Percentiles rank a stretch among this genome's conserved stretches.
Conservation (phyloP, 1,139 yeast species). For the Lizanozyma gosingica region DNA sequence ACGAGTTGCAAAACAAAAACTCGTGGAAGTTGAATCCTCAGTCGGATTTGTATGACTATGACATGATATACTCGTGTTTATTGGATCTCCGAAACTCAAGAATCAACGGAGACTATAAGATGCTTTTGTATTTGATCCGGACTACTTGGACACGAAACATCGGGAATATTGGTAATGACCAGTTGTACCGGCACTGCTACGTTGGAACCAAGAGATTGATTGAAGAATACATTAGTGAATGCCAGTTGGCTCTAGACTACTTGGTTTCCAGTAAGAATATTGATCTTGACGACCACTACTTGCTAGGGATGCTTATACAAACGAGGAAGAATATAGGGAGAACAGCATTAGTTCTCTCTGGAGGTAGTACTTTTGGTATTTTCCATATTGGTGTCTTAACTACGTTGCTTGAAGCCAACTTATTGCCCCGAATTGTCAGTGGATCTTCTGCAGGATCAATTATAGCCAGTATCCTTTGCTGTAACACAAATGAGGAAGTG, state of each 20-base stretch:
- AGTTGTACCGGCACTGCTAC: conserved; percentile 66
- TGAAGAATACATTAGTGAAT: conserved; percentile 76
- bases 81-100: conserved; percentile 58
- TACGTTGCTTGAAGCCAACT: conserved; percentile 61
- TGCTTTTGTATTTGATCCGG: conserved; percentile 62
- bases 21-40: conserved; percentile 61
- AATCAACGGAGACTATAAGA: conserved; percentile 43
- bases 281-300: conserved; percentile 55
- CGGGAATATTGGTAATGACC: conserved; percentile 81
- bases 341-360: conserved; percentile 85
- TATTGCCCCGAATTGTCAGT: conserved; percentile 82
- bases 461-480: conserved; percentile 81
- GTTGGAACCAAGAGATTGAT: conserved; percentile 81
- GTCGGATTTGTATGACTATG: conserved; percentile 64
- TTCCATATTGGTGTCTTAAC: conserved; percentile 89
- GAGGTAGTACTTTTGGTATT: conserved; percentile 92
- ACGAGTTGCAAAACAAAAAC: conserved; percentile 52
- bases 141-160: conserved; percentile 81
- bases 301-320: conserved; percentile 73
- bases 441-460: conserved; percentile 97
- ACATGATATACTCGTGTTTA: conserved; percentile 46
- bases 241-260: conserved; percentile 52
- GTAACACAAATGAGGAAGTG: conserved; percentile 71
- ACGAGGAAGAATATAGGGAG: conserved; percentile 89
- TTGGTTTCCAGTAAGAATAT: conserved; percentile 34